phyloP scores from a whole-genome alignment of 768 basidiomycete genomes.

The Leccinellum luteum region DNA sequence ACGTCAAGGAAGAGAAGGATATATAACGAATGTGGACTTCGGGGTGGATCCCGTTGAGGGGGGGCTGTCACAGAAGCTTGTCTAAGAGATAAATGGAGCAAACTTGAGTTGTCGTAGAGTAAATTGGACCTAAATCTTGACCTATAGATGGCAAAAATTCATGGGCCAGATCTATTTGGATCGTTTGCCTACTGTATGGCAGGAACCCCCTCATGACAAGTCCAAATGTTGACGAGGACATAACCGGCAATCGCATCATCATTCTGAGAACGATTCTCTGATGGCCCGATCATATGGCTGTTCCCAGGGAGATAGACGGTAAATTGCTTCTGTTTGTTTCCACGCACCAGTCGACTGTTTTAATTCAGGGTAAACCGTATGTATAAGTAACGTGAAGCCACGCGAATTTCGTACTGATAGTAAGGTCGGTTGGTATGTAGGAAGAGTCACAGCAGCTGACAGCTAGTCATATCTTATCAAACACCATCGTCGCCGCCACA shows the following conservation, averaged over 20 bases:
- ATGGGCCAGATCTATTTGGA: neutral
- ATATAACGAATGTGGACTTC: conserved; percentile 19
- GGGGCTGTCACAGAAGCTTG: neutral
- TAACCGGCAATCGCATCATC: conserved; percentile 13
- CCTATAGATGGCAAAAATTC: neutral
- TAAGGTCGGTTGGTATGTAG: too few species aligned
- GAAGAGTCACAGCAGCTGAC: neutral
- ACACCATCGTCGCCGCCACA: neutral
- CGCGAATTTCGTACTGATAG: neutral
- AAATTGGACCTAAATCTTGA: neutral
- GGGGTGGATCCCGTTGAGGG: neutral
- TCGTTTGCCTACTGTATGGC: neutral
- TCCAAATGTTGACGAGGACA: conserved; percentile 9
- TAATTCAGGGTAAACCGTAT: neutral
- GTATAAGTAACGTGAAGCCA: neutral
- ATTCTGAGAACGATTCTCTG: conserved; percentile 18
- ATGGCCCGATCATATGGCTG: conserved; percentile 11
- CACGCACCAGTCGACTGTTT: conserved; percentile 3
- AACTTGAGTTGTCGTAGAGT: neutral
- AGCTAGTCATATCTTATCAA: neutral
- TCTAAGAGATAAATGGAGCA: conserved; percentile 6
- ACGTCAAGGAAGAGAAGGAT: conserved; percentile 11
- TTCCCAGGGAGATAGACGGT: conserved; percentile 26
- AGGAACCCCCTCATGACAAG: neutral
- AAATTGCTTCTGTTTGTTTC: conserved; percentile 9